Evolutionary conservation across 768 basidiomycete genomes (phyloP).

Genomic region (Trametes meyenii): DNA sequence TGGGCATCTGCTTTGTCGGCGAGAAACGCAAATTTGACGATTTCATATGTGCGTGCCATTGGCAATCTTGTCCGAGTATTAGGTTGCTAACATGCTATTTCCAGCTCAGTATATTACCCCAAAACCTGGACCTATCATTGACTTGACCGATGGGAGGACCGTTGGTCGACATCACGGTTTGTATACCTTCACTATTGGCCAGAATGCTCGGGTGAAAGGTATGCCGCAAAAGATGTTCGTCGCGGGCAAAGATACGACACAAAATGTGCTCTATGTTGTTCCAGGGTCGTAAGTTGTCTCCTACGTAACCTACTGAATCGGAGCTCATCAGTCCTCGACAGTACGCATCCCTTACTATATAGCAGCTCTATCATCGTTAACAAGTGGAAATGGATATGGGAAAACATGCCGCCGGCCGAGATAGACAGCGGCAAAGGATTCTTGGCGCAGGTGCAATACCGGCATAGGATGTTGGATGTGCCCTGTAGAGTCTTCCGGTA

Average conservation of each 20-base stretch:
- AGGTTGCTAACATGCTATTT: background rate
- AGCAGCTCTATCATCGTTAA: slow-evolving; percentile 37
- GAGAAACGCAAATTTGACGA: slow-evolving; percentile 69
- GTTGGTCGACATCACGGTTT: slow-evolving; percentile 72
- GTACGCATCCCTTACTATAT: slow-evolving; percentile 63
- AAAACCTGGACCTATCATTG: slow-evolving; percentile 69
- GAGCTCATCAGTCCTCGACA: slow-evolving; percentile 29
- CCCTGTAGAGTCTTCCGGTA: slow-evolving; percentile 57
- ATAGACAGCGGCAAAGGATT: slow-evolving; percentile 49
- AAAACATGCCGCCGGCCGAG: slow-evolving; percentile 51
- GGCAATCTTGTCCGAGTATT: background rate
- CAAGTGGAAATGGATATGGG: slow-evolving; percentile 81
- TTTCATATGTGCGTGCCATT: slow-evolving; percentile 63
- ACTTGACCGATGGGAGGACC: slow-evolving; percentile 53
- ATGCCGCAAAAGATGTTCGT: slow-evolving; percentile 69
- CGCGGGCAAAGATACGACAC: slow-evolving; percentile 61
- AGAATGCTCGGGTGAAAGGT: slow-evolving; percentile 70
- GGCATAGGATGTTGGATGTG: slow-evolving; percentile 67
- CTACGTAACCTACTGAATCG: background rate
- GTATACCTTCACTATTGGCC: slow-evolving; percentile 87
- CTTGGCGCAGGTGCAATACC: slow-evolving; percentile 56
- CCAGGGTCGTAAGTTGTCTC: slow-evolving; percentile 56
- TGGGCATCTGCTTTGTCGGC: slow-evolving; percentile 95
- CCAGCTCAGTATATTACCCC: slow-evolving; percentile 78
- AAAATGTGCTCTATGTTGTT: slow-evolving; percentile 76